phyloP scores from a whole-genome alignment of 768 basidiomycete species.

The Amanita exitialis region DNA sequence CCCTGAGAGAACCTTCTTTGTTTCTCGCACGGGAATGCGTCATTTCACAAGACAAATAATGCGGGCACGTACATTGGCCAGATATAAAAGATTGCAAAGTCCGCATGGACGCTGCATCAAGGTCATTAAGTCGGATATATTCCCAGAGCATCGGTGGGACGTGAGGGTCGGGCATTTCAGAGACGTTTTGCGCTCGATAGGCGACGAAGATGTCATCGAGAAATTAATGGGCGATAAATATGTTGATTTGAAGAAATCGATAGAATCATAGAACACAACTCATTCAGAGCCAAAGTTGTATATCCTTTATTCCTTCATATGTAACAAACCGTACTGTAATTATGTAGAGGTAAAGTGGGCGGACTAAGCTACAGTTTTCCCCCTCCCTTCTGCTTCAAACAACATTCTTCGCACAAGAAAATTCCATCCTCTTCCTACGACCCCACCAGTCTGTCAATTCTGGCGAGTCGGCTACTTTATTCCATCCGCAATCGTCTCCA shows the following conservation, averaged over 20 bases:
- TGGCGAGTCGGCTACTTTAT: slow-evolving; percentile 10
- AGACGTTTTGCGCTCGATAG: neutral
- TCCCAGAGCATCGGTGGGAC: neutral
- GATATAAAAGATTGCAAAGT: neutral
- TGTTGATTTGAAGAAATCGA: neutral
- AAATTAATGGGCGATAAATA: neutral
- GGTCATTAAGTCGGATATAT: neutral
- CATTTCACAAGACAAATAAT: neutral
- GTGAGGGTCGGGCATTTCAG: neutral
- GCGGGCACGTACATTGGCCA: neutral
- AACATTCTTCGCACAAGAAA: neutral
- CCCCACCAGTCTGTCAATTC: slow-evolving; percentile 14
- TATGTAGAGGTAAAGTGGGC: too few relatives aligned
- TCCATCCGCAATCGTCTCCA: slow-evolving; percentile 11
- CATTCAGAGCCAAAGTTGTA: too few relatives aligned
- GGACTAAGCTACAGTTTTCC: too few relatives aligned
- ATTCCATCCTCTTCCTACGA: neutral
- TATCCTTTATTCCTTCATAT: too few relatives aligned
- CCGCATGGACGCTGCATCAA: neutral
- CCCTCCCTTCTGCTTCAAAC: too few relatives aligned
- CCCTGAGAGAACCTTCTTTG: neutral
- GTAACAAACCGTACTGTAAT: too few relatives aligned
- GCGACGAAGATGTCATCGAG: neutral
- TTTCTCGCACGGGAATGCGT: neutral
- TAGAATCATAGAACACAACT: neutral